Conservation (phyloP, 2,329 filamentous ascomycete species). For the Hypoxylon sp. region DNA sequence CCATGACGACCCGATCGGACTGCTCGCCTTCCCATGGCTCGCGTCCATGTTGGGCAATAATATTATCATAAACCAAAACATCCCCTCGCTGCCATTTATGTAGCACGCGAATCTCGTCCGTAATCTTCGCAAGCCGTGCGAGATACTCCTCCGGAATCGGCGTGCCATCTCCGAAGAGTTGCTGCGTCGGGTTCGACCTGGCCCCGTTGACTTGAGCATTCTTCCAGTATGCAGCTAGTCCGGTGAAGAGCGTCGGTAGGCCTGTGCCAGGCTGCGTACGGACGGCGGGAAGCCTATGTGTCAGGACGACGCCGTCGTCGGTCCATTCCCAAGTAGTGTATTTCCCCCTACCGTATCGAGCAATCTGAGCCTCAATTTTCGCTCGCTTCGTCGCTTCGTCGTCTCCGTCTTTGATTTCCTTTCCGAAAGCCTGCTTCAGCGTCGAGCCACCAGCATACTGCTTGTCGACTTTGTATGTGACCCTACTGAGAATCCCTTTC, state of each 20-base stretch:
- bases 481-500: constrained; percentile 59
- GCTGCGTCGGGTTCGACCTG: constrained; percentile 56
- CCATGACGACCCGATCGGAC: constrained; percentile 62
- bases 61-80: constrained; percentile 65
- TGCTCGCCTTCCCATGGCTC: constrained; percentile 65
- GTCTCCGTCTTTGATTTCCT: constrained; percentile 62
- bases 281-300: constrained; percentile 63
- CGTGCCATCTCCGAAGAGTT: constrained; percentile 63
- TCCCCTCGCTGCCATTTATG: constrained; percentile 64
- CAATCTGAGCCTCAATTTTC: constrained; percentile 66
- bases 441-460: constrained; percentile 65
- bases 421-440: constrained; percentile 62
- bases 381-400: constrained; percentile 58
- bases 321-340: constrained; percentile 65
- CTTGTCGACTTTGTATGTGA: constrained; percentile 61
- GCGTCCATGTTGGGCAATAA: constrained; percentile 65
- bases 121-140: constrained; percentile 60
- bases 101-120: constrained; percentile 65
- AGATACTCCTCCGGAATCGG: constrained; percentile 64
- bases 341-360: constrained; percentile 61
- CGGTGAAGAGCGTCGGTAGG: constrained; percentile 63
- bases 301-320: constrained; percentile 60
- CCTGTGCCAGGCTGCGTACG: constrained; percentile 63
- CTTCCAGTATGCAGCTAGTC: constrained; percentile 62
- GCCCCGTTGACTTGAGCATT: constrained; percentile 49